Base-by-base conservation (phyloP, 768 basidiomycete genomes). In the Hygrophorus pudorinus region DNA sequence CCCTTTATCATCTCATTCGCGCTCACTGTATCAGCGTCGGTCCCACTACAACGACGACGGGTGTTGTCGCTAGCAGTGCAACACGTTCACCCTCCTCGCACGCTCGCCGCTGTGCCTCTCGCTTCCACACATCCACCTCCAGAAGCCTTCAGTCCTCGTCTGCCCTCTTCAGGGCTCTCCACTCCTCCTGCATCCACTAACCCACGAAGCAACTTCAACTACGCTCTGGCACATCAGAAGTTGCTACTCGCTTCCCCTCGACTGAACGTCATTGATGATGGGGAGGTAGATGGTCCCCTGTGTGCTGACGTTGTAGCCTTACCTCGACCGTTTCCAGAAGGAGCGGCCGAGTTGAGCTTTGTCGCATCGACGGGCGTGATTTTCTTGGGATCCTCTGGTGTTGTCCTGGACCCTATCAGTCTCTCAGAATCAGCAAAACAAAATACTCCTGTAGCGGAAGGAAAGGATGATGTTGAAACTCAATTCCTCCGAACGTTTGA, bases 1-100 rank as follows among this genome's bases (percentile, higher is more conserved):
- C 78, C 82, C 0, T 87, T 90, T 53, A 66, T 61, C 1, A 64
- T 87, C 36, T 55, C 60, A 9, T 73, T 80, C 39, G 65, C 71
- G 2, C 61, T 87, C 11, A 68, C 71, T 17, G 55, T 81, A 20
- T 69, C 76, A 3, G 70, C 72, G 7, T 51, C 60, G 5, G 53
- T 73, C n/a, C 67, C 68, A 28, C 56, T 52, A 27, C 38, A 53
- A 42, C 47, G 53, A 18, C 64, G 65, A 37, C 70, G 79, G 17
- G 55, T 65, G 5, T 51, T 81, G 20, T 59, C 61, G 10, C 59
- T 88, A 20, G 81, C 71, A 13, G 68, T 87, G 5, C 87, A 90
- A 52, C 82, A 84, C 52, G 60, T 85, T 11, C 69, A 72, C 35
- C 68, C 71, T 14, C 65, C 66, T 12, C 66, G 59, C 8, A 48